Evolutionary conservation across 2,329 filamentous ascomycete genomes (phyloP), one percentile per base, ranked within the genome.

Genomic region (Ceratocystis papillata): DNA sequence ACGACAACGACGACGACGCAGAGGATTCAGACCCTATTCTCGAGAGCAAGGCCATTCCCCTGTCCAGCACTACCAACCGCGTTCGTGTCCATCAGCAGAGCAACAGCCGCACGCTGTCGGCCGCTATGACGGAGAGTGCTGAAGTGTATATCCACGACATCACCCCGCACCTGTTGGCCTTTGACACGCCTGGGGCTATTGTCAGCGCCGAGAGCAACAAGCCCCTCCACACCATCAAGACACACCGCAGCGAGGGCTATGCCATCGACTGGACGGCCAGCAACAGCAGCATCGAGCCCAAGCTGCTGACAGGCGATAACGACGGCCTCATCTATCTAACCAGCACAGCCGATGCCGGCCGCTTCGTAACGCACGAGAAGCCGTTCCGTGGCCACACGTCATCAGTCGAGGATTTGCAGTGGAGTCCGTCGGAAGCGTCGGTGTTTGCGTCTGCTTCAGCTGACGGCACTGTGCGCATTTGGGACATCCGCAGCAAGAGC

Each of bases 401-500:
- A 73, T 93, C 89, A 63, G 86, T 99, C 17, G 94, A 99, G 79
- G 94, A 99, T 74, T 80, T 99, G 30, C 93, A 97, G 76, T 99
- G 94, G 94, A 96, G 90, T 63, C 94, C 94, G 0, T 89, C 87
- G 20, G 94, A 99, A 78, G 86, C 86, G 69, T 92, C 91, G 68
- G 94, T 97, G 33, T 99, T 99, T 73, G 89, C 94, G 0, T 97
- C 93, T 0, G 92, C 90, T 3, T 95, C 91, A 66, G 91, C 87
- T 74, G 94, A 99, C 76, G 93, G 94, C 71, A 96, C 90, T 8
- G 87, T 99, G 69, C 93, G 94, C 75, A 86, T 99, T 68, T 99
- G 94, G 92, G 94, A 99, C 73, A 84, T 94, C 22, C 86, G 94
- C 64, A 92, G 88, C 75, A 96, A 96, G 80, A 90, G 87, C 70